Conservation (phyloP, 2,329 filamentous ascomycete genomes). For the Scedosporium dehoogii region DNA sequence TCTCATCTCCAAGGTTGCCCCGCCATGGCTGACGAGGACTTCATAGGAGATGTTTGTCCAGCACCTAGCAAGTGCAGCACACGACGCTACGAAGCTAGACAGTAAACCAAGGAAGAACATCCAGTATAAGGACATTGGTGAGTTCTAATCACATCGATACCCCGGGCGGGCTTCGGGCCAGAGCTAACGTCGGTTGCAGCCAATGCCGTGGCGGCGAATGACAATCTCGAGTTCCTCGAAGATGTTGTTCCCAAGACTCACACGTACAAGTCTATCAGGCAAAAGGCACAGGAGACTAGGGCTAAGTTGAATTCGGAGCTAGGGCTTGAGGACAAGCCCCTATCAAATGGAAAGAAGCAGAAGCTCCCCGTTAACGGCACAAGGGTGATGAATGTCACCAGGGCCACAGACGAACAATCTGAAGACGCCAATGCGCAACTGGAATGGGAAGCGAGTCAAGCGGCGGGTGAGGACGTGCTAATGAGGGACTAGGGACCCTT, state of each 20-base stretch:
- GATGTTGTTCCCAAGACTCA: conserved; percentile 85
- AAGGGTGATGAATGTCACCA: conserved; percentile 6
- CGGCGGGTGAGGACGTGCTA: conserved; percentile 39
- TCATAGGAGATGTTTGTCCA: conserved; percentile 86
- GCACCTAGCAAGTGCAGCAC: conserved; percentile 73
- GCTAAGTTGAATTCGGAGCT: conserved; percentile 38
- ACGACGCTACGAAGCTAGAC: conserved; percentile 84
- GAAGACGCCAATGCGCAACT: conserved; percentile 43
- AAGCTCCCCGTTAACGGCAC: conserved; percentile 12
- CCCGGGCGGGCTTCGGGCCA: background rate
- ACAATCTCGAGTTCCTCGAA: conserved; percentile 89
- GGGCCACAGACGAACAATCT: conserved; percentile 10
- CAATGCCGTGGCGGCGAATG: conserved; percentile 74
- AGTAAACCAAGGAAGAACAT: conserved; percentile 87
- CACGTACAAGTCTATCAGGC: conserved; percentile 70
- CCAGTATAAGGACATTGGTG: conserved; percentile 90
- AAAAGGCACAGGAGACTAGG: conserved; percentile 40
- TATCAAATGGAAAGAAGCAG: conserved; percentile 8
- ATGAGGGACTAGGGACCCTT: conserved; percentile 42
- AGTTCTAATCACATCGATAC: conserved; percentile 13
- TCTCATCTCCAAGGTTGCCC: background rate
- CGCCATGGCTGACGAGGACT: conserved; percentile 7
- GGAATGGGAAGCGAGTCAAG: conserved; percentile 43
- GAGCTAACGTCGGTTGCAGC: conserved; percentile 32
- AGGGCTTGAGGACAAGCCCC: conserved; percentile 12